These are phyloP conservation scores for Calonectria leucothoes DNA, from an alignment of 2,329 filamentous ascomycete species.

Conservation along the genomic window DNA sequence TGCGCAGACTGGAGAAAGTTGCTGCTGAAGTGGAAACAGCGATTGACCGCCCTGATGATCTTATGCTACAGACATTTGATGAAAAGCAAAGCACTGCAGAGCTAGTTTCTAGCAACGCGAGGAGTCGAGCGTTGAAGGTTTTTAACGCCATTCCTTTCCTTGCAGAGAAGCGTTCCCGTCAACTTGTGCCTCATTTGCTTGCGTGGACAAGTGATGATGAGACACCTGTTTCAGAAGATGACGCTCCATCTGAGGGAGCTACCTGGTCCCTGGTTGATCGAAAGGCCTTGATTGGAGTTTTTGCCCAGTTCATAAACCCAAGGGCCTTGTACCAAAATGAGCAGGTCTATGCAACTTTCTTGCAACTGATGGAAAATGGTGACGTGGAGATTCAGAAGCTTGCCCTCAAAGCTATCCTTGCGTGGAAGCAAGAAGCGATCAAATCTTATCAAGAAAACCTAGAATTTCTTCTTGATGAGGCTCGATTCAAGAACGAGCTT, in stretches of 20 bases:
- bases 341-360: conserved; percentile 80
- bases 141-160: conserved; percentile 78
- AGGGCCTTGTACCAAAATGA: conserved; percentile 82
- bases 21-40: conserved; percentile 64
- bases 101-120: conserved; percentile 65
- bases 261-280: conserved; percentile 83
- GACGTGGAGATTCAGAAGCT: conserved; percentile 90
- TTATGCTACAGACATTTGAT: conserved; percentile 74
- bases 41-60: conserved; percentile 64
- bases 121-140: conserved; percentile 83
- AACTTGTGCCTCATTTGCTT: conserved; percentile 87
- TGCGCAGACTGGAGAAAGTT: conserved; percentile 67
- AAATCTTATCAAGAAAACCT: conserved; percentile 86
- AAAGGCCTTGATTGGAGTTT: conserved; percentile 83
- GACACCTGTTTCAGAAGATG: conserved; percentile 47
- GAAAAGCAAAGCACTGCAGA: conserved; percentile 68
- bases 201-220: conserved; percentile 75
- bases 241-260: conserved; percentile 48
- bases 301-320: conserved; percentile 88
- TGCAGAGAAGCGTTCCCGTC: conserved; percentile 87
- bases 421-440: conserved; percentile 87
- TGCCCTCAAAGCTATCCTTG: conserved; percentile 84
- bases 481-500: conserved; percentile 93
- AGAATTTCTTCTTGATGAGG: conserved; percentile 88
- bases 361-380: conserved; percentile 85